Percentiles rank a stretch among this genome's conserved stretches.
Evolutionary conservation across 169 alveolate species (phyloP).

Genomic region (Pseudocohnilembus persalinus): DNA sequence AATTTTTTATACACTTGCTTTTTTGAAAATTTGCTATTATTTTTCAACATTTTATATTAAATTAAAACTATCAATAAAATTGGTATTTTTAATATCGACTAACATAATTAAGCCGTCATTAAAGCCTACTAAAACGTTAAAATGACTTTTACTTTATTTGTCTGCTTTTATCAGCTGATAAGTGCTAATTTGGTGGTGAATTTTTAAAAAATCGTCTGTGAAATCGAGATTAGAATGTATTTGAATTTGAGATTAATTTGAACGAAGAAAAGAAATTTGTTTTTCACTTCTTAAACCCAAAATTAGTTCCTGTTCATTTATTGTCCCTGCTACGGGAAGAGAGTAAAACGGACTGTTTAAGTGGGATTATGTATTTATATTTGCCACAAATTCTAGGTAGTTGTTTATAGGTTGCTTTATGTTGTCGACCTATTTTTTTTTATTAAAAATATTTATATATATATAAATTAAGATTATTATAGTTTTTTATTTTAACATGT

Average conservation of each 20-base stretch:
- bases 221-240: neutral
- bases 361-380: conserved; percentile 33
- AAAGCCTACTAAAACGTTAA: neutral
- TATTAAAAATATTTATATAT: no score
- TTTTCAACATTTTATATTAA: neutral
- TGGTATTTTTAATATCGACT: neutral
- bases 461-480: neutral
- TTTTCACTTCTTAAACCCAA: neutral
- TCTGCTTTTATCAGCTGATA: no score
- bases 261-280: neutral
- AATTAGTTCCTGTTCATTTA: neutral
- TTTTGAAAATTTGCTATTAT: no score
- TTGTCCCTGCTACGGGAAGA: neutral
- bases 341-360: neutral
- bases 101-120: neutral
- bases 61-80: no score
- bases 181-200: neutral
- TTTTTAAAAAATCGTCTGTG: neutral
- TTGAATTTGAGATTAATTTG: no score
- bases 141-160: neutral
- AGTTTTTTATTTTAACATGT: no score
- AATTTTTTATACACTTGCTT: neutral
- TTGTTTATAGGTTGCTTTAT: no score
- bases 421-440: no score
- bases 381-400: conserved; percentile 37